A percentile compares a stretch with the other conserved stretches of the same genome.
phyloP scores from a whole-genome alignment of 345 rosid genomes.

The Lumnitzera littorea region DNA sequence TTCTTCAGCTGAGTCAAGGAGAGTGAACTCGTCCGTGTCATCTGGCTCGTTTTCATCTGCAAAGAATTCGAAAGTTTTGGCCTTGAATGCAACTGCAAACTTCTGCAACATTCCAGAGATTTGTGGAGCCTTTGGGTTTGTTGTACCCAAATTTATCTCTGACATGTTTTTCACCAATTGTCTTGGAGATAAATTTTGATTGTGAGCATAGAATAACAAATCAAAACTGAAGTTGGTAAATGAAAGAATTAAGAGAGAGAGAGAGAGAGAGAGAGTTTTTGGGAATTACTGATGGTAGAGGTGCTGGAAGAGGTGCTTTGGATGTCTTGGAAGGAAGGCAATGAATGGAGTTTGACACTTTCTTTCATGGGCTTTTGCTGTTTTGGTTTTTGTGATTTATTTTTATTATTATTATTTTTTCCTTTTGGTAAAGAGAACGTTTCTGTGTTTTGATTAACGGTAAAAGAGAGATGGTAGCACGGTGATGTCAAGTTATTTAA shows the following conservation, averaged over 20 bases:
- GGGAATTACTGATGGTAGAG: conserved; percentile 6
- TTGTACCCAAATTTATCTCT: conserved; percentile 27
- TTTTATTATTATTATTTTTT: too few species aligned
- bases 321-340: conserved; percentile 63
- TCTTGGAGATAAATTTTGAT: background rate
- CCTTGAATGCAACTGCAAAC: conserved; percentile 84
- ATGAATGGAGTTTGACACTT: too few species aligned
- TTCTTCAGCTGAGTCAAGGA: conserved; percentile 82
- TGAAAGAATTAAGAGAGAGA: conserved; percentile 2
- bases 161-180: conserved; percentile 14
- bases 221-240: background rate
- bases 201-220: background rate
- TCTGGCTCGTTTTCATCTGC: conserved; percentile 46
- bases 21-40: conserved; percentile 18
- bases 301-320: conserved; percentile 21
- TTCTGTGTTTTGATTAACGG: too few species aligned
- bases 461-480: too few species aligned
- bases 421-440: too few species aligned
- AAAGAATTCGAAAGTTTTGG: conserved; percentile 88
- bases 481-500: too few species aligned
- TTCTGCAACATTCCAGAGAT: conserved; percentile 90
- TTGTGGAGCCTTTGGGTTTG: conserved; percentile 49
- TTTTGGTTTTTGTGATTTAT: too few species aligned
- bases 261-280: conserved; percentile 3
- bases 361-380: too few species aligned